Base-by-base conservation (phyloP, 164 flowering plant species). In the Umbellularia californica region DNA sequence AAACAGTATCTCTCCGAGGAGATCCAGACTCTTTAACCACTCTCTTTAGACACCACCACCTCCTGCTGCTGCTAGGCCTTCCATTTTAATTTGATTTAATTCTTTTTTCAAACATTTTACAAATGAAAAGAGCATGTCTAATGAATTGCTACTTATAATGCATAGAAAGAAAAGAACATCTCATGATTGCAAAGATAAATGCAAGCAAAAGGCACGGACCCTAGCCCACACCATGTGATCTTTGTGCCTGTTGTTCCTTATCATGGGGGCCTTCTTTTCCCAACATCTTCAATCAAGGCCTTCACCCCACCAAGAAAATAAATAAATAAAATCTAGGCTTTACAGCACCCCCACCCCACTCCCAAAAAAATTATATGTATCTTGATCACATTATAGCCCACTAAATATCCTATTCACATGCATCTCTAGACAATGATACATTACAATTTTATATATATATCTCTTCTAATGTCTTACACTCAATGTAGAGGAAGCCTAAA, bases 151-250 rank as follows among this genome's bases (percentile, higher is more conserved):
- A 67, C 15, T 58, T 58, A 33, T n/a, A 50, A 62, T 70, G 58
- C 19, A 67, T 17, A 50, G 73, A 70, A 58, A 35, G 52, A 35
- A 68, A 63, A 50, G 64, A 62, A 24, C 17, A 75, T 20, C 41
- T 75, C 74, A 78, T 81, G 81, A 81, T 78, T 65, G 77, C 41
- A 70, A 68, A 69, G 70, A 66, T 47, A 76, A 78, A 73, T 65
- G 77, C 70, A 65, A 50, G 51, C 33, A 67, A 69, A 74, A 62
- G 70, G 74, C n/a, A 64, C 13, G 28, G 69, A 1, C 72, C 73
- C 66, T 65, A 68, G 22, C 47, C 72, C 73, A 78, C 68, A 75
- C 79, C 75, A 81, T 73, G 81, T 81, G 79, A 77, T 63, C 27
- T 76, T 75, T 74, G 70, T 73, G 73, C 71, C 68, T 73, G 69